Evolutionary conservation across 345 rosid genomes (phyloP).

Genomic region (Eucalyptus caleyi): DNA sequence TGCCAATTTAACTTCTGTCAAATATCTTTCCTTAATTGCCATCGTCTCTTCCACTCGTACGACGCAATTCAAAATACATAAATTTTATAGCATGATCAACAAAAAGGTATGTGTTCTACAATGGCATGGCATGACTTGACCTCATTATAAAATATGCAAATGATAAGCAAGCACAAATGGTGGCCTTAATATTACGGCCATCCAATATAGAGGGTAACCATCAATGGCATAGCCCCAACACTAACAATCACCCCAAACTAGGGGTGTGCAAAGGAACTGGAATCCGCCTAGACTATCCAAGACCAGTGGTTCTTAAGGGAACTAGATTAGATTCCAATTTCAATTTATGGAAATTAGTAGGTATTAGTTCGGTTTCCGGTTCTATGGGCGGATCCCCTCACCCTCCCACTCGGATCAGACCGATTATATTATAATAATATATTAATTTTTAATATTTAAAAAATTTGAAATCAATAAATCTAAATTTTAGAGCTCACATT

Average conservation of each 20-base stretch:
- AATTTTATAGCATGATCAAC: too few relatives aligned
- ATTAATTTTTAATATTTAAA: too few relatives aligned
- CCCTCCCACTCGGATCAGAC: accelerated
- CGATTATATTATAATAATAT: too few relatives aligned
- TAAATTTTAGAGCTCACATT: too few relatives aligned
- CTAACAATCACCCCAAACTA: background rate
- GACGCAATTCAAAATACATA: too few relatives aligned
- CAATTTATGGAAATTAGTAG: too few relatives aligned
- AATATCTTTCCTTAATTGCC: background rate
- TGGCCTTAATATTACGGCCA: background rate
- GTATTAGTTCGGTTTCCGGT: accelerated
- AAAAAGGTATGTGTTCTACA: background rate
- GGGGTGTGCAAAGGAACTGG: too few relatives aligned
- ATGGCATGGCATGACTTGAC: background rate
- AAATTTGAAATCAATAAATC: too few relatives aligned
- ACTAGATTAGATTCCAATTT: accelerated
- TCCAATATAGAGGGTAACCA: background rate
- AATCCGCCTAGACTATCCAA: accelerated
- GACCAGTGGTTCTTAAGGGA: accelerated
- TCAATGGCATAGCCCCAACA: background rate
- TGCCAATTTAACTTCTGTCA: background rate
- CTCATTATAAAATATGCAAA: background rate
- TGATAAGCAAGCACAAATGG: too few relatives aligned
- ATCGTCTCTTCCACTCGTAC: background rate
- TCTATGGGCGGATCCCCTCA: accelerated